These are phyloP conservation scores for Penicillium cosmopolitanum DNA, from an alignment of 495 filamentous ascomycete genomes.

Conservation along the genomic window DNA sequence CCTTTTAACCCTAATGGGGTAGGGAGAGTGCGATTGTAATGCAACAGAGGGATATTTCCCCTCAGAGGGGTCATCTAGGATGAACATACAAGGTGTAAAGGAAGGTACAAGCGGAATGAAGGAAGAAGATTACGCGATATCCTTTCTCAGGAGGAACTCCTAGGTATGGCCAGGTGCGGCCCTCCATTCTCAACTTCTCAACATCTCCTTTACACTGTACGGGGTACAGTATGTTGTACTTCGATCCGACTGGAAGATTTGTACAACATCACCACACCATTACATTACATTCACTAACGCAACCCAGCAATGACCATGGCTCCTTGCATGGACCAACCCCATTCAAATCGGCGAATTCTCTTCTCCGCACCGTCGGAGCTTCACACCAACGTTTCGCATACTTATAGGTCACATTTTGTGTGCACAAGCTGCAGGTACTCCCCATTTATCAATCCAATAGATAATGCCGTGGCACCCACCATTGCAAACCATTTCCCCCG, in stretches of 20 bases:
- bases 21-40: not conserved
- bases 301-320: constrained; percentile 7
- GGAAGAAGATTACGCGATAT: not conserved
- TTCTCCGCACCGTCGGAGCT: constrained; percentile 8
- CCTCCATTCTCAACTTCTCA: not conserved
- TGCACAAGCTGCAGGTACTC: constrained; percentile 7
- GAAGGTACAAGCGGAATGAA: constrained; percentile 1
- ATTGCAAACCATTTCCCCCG: constrained; percentile 12
- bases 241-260: not conserved
- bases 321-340: constrained; percentile 23
- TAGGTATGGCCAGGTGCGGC: constrained; percentile 3
- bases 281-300: not conserved
- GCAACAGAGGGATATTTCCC: not conserved
- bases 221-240: too few species aligned
- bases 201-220: not conserved
- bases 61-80: not conserved
- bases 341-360: constrained; percentile 21
- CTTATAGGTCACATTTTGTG: constrained; percentile 16
- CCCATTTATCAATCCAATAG: constrained; percentile 7
- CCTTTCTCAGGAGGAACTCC: not conserved
- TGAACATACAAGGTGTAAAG: not conserved
- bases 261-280: not conserved
- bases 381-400: constrained; percentile 22
- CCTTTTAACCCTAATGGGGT: not conserved
- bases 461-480: constrained; percentile 5